A percentile compares a stretch with the other conserved stretches of the same genome.
Evolutionary conservation across 371 early-diverging fungal genomes (phyloP).

Genomic region (Rhizopus sp.): DNA sequence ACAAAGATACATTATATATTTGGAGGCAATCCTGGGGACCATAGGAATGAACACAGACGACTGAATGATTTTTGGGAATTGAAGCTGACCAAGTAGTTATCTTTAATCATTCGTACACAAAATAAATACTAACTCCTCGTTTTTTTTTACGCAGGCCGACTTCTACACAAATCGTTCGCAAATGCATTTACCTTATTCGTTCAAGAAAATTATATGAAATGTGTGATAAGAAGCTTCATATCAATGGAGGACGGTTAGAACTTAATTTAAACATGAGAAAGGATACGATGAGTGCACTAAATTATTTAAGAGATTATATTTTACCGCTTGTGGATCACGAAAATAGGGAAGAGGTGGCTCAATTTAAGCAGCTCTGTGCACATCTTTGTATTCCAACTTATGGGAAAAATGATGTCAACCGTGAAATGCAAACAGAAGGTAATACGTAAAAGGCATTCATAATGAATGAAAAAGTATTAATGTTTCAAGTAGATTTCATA

Average conservation of each 20-base stretch:
- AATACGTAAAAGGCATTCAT: neutral
- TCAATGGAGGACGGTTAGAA: slow-evolving; percentile 25
- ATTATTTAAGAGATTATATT: slow-evolving; percentile 69
- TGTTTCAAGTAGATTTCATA: slow-evolving; percentile 1
- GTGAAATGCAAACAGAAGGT: slow-evolving; percentile 9
- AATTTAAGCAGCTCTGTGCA: slow-evolving; percentile 66
- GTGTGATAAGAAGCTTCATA: slow-evolving; percentile 40
- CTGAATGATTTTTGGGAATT: slow-evolving; percentile 90
- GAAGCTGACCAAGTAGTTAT: slow-evolving; percentile 62
- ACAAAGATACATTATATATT: slow-evolving; percentile 73
- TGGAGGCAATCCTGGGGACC: slow-evolving; percentile 90
- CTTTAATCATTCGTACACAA: neutral
- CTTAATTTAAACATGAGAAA: neutral
- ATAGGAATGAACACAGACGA: slow-evolving; percentile 51
- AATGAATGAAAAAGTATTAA: slow-evolving; percentile 1
- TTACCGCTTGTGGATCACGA: slow-evolving; percentile 66
- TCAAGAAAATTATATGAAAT: slow-evolving; percentile 70
- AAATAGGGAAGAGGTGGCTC: slow-evolving; percentile 58
- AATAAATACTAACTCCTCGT: too few relatives aligned
- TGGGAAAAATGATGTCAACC: neutral
- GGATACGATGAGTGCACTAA: slow-evolving; percentile 54
- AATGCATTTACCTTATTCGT: slow-evolving; percentile 64
- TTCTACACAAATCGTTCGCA: slow-evolving; percentile 63
- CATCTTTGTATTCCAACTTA: slow-evolving; percentile 49
- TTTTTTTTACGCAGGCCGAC: slow-evolving; percentile 69